A percentile compares a stretch with the other conserved stretches of the same genome.
phyloP scores from a whole-genome alignment of 768 basidiomycete species.

The Coprinopsis sp. region DNA sequence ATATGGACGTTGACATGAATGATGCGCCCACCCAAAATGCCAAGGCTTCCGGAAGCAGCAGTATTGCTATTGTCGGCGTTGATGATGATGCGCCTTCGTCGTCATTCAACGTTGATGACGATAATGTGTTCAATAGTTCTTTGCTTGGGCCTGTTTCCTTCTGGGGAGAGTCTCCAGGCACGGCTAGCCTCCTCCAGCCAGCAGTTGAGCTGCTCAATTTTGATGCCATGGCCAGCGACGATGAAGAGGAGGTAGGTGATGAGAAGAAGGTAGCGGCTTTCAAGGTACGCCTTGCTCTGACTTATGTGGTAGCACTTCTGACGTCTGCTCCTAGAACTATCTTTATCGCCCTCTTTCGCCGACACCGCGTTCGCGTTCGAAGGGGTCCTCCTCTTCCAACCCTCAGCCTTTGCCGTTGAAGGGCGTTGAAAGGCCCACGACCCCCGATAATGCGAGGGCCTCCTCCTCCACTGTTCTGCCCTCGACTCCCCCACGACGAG shows the following conservation, averaged over 20 bases:
- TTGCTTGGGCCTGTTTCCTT: conserved; percentile 40
- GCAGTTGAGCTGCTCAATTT: conserved; percentile 36
- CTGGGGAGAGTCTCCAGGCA: conserved; percentile 36
- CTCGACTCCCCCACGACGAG: conserved; percentile 33
- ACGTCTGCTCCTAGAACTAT: conserved; percentile 25
- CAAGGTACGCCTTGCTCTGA: conserved; percentile 16
- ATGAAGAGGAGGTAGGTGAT: conserved; percentile 24
- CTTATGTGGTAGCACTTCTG: neutral
- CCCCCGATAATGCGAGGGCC: conserved; percentile 15
- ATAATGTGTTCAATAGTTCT: conserved; percentile 30
- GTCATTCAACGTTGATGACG: conserved; percentile 21
- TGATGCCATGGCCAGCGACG: conserved; percentile 24
- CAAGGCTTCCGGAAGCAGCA: conserved; percentile 5
- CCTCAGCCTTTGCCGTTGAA: conserved; percentile 3
- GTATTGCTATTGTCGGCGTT: conserved; percentile 11
- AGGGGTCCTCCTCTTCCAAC: conserved; percentile 16
- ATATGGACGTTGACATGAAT: conserved; percentile 28
- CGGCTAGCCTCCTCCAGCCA: conserved; percentile 28
- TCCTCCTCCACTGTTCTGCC: conserved; percentile 27
- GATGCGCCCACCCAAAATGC: conserved; percentile 14
- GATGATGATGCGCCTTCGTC: conserved; percentile 16
- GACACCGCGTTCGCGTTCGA: conserved; percentile 34
- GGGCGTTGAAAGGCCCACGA: conserved; percentile 19
- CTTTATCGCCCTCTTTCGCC: conserved; percentile 43
- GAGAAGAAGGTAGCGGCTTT: conserved; percentile 26